These are phyloP conservation scores for Cladorrhinum sp. DNA, from an alignment of 2,329 filamentous ascomycete genomes.

Conservation along the genomic window DNA sequence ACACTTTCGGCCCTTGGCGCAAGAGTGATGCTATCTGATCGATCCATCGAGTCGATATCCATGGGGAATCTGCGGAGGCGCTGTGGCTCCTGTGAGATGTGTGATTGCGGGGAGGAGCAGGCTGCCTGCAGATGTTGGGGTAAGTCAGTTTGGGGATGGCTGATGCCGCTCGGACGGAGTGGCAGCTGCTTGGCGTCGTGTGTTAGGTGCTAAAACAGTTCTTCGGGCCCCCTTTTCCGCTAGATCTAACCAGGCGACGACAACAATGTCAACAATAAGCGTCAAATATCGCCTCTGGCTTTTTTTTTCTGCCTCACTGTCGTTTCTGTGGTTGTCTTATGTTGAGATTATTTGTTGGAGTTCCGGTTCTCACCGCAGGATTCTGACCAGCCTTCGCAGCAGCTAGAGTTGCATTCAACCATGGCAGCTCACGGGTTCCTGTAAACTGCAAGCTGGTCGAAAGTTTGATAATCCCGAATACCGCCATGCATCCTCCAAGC, in stretches of 20 bases:
- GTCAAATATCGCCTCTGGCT: background rate
- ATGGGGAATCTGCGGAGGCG: conserved; percentile 9
- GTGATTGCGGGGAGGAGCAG: conserved; percentile 7
- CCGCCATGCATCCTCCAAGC: background rate
- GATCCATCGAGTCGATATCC: conserved; percentile 21
- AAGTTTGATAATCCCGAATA: background rate
- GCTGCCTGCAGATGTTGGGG: conserved; percentile 9
- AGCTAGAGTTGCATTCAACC: conserved; percentile 3
- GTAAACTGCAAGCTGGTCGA: background rate
- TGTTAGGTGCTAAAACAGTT: background rate
- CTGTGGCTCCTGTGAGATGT: conserved; percentile 9
- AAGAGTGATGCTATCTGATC: conserved; percentile 17
- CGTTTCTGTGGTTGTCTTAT: background rate
- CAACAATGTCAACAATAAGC: background rate
- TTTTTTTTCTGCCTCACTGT: background rate
- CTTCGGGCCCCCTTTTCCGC: background rate
- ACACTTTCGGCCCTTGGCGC: conserved; percentile 12
- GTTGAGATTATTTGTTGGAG: background rate
- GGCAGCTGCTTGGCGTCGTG: conserved; percentile 2
- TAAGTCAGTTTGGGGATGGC: background rate
- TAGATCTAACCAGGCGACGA: background rate
- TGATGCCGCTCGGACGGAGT: background rate
- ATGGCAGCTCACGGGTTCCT: background rate
- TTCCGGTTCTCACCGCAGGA: background rate
- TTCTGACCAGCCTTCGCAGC: background rate